These are phyloP conservation scores for Eutypa lata DNA, from an alignment of 2,329 filamentous ascomycete genomes.

Conservation along the genomic window DNA sequence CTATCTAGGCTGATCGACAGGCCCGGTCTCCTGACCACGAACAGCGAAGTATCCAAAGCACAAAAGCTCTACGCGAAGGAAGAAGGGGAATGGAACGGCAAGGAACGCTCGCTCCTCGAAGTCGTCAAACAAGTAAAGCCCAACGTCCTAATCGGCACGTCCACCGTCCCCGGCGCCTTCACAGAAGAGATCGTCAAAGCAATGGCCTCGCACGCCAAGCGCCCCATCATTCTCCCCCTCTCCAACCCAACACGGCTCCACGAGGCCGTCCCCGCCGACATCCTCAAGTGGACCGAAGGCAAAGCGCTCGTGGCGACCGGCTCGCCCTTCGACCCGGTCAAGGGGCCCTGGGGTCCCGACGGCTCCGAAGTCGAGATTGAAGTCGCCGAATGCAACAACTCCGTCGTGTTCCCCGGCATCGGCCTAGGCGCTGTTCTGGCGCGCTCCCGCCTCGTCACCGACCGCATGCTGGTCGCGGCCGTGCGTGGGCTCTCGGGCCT, in stretches of 20 bases:
- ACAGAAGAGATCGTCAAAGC: conserved; percentile 69
- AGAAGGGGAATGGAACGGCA: conserved; percentile 59
- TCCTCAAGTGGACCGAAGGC: conserved; percentile 76
- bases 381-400: conserved; percentile 84
- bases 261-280: conserved; percentile 74
- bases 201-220: conserved; percentile 70
- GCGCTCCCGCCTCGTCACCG: conserved; percentile 63
- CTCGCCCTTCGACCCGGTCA: conserved; percentile 75
- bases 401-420: conserved; percentile 80
- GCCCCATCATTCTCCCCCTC: conserved; percentile 77
- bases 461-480: conserved; percentile 79
- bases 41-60: conserved; percentile 59
- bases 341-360: conserved; percentile 50
- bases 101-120: conserved; percentile 57
- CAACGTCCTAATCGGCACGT: conserved; percentile 80
- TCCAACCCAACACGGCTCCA: conserved; percentile 84
- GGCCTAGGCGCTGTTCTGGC: conserved; percentile 75
- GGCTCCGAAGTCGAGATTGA: conserved; percentile 43
- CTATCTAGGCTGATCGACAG: conserved; percentile 73
- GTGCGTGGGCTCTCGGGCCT: conserved; percentile 68
- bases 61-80: conserved; percentile 67
- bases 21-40: conserved; percentile 67
- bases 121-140: conserved; percentile 71
- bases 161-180: conserved; percentile 73
- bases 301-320: conserved; percentile 79